phyloP scores from a whole-genome alignment of 768 basidiomycete genomes.

The Astraeus odoratus region DNA sequence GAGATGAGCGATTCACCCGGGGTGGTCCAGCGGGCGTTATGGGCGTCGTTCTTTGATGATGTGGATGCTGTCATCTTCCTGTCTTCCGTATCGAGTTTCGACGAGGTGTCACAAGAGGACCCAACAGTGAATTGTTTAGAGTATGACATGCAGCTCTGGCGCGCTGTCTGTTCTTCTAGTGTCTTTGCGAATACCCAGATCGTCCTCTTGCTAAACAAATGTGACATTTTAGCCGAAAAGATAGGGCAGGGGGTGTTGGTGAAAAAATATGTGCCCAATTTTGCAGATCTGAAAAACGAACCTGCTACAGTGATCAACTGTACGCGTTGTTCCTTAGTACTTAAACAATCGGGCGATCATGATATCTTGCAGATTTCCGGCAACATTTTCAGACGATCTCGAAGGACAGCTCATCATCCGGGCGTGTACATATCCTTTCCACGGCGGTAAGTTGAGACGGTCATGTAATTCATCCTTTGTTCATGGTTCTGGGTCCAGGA shows the following conservation, averaged over 20 bases:
- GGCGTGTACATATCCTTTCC: constrained; percentile 64
- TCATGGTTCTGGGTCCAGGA: constrained; percentile 39
- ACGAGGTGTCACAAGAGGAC: constrained; percentile 72
- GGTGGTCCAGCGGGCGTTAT: constrained; percentile 56
- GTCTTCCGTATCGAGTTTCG: constrained; percentile 66
- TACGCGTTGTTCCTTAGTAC: constrained; percentile 27
- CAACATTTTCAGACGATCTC: constrained; percentile 74
- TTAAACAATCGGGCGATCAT: constrained; percentile 7
- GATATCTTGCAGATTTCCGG: constrained; percentile 52
- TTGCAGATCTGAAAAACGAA: constrained; percentile 67
- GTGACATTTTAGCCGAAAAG: constrained; percentile 68
- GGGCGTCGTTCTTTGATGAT: constrained; percentile 80
- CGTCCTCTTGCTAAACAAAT: constrained; percentile 55
- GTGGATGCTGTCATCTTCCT: constrained; percentile 83
- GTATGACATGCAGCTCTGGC: constrained; percentile 73
- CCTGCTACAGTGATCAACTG: constrained; percentile 63
- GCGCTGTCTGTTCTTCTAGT: constrained; percentile 60
- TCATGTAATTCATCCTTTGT: constrained; percentile 11
- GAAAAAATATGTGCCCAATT: constrained; percentile 64
- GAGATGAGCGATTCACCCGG: too few species aligned
- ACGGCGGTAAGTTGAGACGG: constrained; percentile 76
- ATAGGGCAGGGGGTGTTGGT: constrained; percentile 60
- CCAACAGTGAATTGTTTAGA: constrained; percentile 64
- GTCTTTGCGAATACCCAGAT: constrained; percentile 53
- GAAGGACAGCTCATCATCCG: constrained; percentile 52